A percentile compares a stretch with the other conserved stretches of the same genome.
Evolutionary conservation across 768 basidiomycete genomes (phyloP).

Genomic region (Xerocomus spinulosus): DNA sequence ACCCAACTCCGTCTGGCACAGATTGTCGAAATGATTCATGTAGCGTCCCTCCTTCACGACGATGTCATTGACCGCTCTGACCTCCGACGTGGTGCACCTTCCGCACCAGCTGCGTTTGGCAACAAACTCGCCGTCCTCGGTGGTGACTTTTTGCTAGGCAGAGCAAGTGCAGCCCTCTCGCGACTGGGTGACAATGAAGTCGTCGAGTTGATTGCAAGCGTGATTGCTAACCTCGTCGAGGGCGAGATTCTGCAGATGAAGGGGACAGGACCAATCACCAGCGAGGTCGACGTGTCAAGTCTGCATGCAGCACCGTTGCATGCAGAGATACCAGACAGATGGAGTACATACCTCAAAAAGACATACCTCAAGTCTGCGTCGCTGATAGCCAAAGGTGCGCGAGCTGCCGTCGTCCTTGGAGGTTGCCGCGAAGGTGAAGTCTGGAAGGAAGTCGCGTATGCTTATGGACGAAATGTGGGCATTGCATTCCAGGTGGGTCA

Average conservation of each 20-base stretch:
- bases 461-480: conserved; percentile 84
- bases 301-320: conserved; percentile 39
- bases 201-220: conserved; percentile 87
- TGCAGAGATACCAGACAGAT: conserved; percentile 42
- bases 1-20: conserved; percentile 91
- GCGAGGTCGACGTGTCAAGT: conserved; percentile 33
- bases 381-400: conserved; percentile 82
- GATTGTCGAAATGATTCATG: conserved; percentile 97
- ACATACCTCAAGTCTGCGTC: conserved; percentile 92
- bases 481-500: conserved; percentile 88
- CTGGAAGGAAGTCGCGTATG: conserved; percentile 88
- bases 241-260: conserved; percentile 85
- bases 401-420: conserved; percentile 84
- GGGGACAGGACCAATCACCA: conserved; percentile 1
- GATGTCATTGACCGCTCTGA: conserved; percentile 76
- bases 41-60: conserved; percentile 91
- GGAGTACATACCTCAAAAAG: conserved; percentile 82
- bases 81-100: conserved; percentile 63
- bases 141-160: conserved; percentile 92
- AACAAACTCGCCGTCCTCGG: conserved; percentile 94
- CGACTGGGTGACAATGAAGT: conserved; percentile 85
- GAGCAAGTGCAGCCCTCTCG: conserved; percentile 82
- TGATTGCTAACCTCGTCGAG: conserved; percentile 94
- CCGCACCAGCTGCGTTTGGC: conserved; percentile 73
- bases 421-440: conserved; percentile 72